A percentile compares a stretch with the other conserved stretches of the same genome.
Conservation (phyloP, 129 eudicot species). For the Sambucus nigra region DNA sequence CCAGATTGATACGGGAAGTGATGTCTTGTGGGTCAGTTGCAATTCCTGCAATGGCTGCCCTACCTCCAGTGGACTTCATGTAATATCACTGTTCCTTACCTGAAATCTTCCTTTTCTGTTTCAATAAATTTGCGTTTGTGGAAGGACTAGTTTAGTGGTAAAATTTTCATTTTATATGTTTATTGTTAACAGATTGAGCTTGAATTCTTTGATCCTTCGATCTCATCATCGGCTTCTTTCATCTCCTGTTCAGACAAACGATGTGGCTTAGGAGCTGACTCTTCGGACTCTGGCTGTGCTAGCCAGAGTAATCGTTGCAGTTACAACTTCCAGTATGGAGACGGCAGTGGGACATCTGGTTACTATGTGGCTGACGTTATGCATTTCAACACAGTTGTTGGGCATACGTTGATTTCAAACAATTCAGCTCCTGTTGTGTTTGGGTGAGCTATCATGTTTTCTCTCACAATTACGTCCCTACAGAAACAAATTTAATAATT, state of each 20-base stretch:
- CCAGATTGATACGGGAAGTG: conserved; percentile 94
- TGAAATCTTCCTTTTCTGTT: not conserved
- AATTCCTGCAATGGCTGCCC: conserved; percentile 71
- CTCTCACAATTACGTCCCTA: not conserved
- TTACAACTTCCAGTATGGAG: conserved; percentile 83
- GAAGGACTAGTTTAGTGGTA: not conserved
- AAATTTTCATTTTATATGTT: not conserved
- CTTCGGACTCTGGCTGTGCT: conserved; percentile 61
- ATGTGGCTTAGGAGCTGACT: conserved; percentile 65
- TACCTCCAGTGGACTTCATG: conserved; percentile 78
- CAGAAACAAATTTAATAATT: no score
- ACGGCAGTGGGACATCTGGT: conserved; percentile 86
- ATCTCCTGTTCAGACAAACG: conserved; percentile 70
- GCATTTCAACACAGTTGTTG: conserved; percentile 59
- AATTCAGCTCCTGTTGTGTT: conserved; percentile 66
- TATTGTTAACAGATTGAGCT: conserved; percentile 47
- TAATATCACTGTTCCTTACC: conserved; percentile 15
- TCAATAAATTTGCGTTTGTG: not conserved
- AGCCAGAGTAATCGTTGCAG: conserved; percentile 51
- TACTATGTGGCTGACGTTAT: conserved; percentile 66
- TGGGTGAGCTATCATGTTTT: conserved; percentile 44
- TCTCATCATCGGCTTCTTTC: conserved; percentile 50
- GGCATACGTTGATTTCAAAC: conserved; percentile 42
- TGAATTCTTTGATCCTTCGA: conserved; percentile 62
- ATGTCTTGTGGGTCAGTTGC: conserved; percentile 89